Percentiles rank a stretch among this genome's conserved stretches.
Evolutionary conservation across 2,329 filamentous ascomycete genomes (phyloP).

Genomic region (Microascus cirrosus): DNA sequence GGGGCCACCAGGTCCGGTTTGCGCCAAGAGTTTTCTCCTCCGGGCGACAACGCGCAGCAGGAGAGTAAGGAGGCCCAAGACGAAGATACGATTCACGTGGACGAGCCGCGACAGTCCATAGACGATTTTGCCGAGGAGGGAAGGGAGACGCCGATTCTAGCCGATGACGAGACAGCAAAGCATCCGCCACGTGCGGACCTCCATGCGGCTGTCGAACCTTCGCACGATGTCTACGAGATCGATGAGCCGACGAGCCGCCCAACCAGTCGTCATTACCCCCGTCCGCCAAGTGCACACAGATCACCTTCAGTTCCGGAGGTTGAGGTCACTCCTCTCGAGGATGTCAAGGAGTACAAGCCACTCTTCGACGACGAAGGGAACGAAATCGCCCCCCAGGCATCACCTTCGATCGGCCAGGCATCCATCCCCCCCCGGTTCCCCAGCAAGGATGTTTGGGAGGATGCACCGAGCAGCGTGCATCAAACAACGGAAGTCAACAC

Average conservation of each 20-base stretch:
- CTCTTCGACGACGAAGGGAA: slow-evolving; percentile 67
- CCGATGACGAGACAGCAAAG: slow-evolving; percentile 76
- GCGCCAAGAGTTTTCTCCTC: slow-evolving; percentile 15
- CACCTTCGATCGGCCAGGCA: slow-evolving; percentile 27
- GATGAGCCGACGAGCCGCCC: slow-evolving; percentile 35
- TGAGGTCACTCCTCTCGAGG: slow-evolving; percentile 62
- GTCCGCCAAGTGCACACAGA: slow-evolving; percentile 51
- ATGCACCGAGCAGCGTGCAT: slow-evolving; percentile 77
- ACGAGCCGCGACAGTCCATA: slow-evolving; percentile 33
- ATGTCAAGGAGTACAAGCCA: slow-evolving; percentile 90
- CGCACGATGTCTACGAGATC: background rate
- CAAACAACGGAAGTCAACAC: slow-evolving; percentile 74
- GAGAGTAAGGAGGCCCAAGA: slow-evolving; percentile 17
- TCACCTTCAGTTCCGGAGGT: slow-evolving; percentile 38
- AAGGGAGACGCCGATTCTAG: slow-evolving; percentile 65
- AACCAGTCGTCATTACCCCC: slow-evolving; percentile 53
- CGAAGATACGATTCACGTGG: slow-evolving; percentile 63
- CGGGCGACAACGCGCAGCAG: background rate
- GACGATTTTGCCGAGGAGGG: slow-evolving; percentile 31
- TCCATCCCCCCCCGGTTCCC: slow-evolving; percentile 65
- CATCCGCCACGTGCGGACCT: slow-evolving; percentile 56
- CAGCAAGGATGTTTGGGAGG: slow-evolving; percentile 95
- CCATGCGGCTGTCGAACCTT: slow-evolving; percentile 57
- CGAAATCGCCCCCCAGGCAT: slow-evolving; percentile 25
- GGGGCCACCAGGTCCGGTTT: slow-evolving; percentile 14